A percentile compares a stretch with the other conserved stretches of the same genome.
Conservation (phyloP, 164 flowering plant genomes). For the Vitis amurensis region DNA sequence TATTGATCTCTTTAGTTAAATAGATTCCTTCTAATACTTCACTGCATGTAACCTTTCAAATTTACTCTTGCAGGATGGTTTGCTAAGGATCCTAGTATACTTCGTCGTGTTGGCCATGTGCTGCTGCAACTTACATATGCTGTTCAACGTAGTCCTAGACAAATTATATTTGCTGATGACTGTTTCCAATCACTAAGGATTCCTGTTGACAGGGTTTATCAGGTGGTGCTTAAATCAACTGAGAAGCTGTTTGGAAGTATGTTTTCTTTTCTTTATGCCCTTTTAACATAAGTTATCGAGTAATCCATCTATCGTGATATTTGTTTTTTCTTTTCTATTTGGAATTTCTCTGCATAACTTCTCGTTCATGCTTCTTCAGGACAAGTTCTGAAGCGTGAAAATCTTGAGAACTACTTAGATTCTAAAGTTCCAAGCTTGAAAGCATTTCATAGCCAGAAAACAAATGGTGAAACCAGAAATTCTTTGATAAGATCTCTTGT, state of each 20-base stretch:
- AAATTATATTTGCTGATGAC: slow-evolving; percentile 80
- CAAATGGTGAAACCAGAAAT: slow-evolving; percentile 53
- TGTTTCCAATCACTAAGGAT: slow-evolving; percentile 57
- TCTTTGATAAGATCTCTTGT: slow-evolving; percentile 56
- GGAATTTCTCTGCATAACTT: background rate
- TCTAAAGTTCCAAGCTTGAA: slow-evolving; percentile 83
- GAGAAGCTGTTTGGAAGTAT: slow-evolving; percentile 95
- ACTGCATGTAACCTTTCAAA: slow-evolving; percentile 1
- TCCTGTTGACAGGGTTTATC: slow-evolving; percentile 49
- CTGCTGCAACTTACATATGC: slow-evolving; percentile 75
- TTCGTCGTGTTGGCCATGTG: slow-evolving; percentile 84
- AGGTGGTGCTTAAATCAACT: slow-evolving; percentile 65
- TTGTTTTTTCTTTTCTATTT: slow-evolving; percentile 4
- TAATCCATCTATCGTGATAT: background rate
- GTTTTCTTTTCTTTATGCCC: slow-evolving; percentile 21
- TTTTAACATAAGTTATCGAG: background rate
- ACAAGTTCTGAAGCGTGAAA: slow-evolving; percentile 71
- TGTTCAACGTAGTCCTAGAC: slow-evolving; percentile 66
- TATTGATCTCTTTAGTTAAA: too few relatives aligned
- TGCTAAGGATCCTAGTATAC: slow-evolving; percentile 76
- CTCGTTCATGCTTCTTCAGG: slow-evolving; percentile 34
- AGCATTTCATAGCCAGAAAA: slow-evolving; percentile 34
- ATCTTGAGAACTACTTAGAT: slow-evolving; percentile 53
- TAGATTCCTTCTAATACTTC: background rate
- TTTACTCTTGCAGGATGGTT: slow-evolving; percentile 67